Evolutionary conservation across 164 flowering plant species (phyloP), one percentile per base, ranked within the genome.

Genomic region (Houttuynia cordata): DNA sequence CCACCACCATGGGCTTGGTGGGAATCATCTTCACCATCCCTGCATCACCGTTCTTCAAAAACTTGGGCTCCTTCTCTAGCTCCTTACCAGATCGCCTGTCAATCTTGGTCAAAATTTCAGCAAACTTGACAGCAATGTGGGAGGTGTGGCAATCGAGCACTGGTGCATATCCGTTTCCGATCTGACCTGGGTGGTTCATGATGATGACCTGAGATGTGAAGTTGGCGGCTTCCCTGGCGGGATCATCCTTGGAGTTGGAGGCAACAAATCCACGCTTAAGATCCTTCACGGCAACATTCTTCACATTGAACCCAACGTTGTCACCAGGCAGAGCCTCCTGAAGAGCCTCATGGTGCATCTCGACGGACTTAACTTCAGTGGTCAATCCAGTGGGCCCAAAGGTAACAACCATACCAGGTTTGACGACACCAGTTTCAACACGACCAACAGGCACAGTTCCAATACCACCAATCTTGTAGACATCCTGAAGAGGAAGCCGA

Each of bases 1-100:
- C 87, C 37, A 83, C 87, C 8, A 83, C 87, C 85, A 81, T 81
- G 62, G 87, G 85, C 81, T 82, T 82, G 73, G 84, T 78, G n/a
- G 87, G 84, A 75, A 77, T 63, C 87, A 82, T 82, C 80, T 82
- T 82, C 45, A 83, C 78, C 8, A 83, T 20, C 19, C 84, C 84
- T 3, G 83, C 81, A 75, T 80, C 83, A 49, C 83, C 83, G 40
- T 80, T 80, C 78, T 30, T 30, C 37, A 30, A 30, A 30, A 30
- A 30, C 37, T 30, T 30, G 37, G 37, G 37, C 37, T 30, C 37
- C 37, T 30, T 30, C 37, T 30, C 37, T 2, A 30, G 37, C 37
- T 30, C 37, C 37, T 30, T 30, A 77, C 80, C 80, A 62, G 80
- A 79, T 24, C 81, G 76, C 60, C 79, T 80, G 72, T 78, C 83